phyloP scores from a whole-genome alignment of 2,329 filamentous ascomycete species.

The Aspergillus costaricaensis region DNA sequence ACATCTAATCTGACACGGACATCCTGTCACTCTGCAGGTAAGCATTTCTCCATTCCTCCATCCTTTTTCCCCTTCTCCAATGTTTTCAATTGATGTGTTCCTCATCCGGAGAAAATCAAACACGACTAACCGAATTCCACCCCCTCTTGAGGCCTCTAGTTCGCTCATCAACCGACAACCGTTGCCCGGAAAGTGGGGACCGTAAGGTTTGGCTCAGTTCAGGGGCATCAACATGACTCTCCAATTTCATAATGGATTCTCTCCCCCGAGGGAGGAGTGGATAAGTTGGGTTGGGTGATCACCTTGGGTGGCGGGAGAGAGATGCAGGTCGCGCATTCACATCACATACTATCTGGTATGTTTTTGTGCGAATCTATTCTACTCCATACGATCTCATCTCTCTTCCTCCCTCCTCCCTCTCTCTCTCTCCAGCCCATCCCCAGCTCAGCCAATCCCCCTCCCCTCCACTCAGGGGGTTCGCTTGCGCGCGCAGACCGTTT shows the following conservation, averaged over 20 bases:
- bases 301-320: not conserved
- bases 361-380: not conserved
- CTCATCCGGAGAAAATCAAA: not conserved
- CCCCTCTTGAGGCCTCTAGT: not conserved
- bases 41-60: not conserved
- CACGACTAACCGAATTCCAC: not conserved
- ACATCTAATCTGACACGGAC: not conserved
- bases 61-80: not conserved
- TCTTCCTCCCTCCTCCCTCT: too few species aligned
- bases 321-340: not conserved
- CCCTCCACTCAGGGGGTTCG: conserved; percentile 7
- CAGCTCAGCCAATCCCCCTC: not conserved
- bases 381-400: not conserved
- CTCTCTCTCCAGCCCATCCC: conserved; percentile 4
- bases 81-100: not conserved
- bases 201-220: conserved; percentile 9
- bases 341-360: not conserved
- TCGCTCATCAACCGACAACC: conserved; percentile 4
- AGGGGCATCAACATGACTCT: conserved; percentile 6
- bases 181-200: conserved; percentile 7
- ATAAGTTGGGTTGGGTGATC: not conserved
- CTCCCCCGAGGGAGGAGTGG: not conserved
- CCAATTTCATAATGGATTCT: not conserved
- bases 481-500: conserved; percentile 8
- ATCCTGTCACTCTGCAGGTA: not conserved